Conservation (phyloP, 768 basidiomycete genomes). For the Amanita pseudoporphyria region DNA sequence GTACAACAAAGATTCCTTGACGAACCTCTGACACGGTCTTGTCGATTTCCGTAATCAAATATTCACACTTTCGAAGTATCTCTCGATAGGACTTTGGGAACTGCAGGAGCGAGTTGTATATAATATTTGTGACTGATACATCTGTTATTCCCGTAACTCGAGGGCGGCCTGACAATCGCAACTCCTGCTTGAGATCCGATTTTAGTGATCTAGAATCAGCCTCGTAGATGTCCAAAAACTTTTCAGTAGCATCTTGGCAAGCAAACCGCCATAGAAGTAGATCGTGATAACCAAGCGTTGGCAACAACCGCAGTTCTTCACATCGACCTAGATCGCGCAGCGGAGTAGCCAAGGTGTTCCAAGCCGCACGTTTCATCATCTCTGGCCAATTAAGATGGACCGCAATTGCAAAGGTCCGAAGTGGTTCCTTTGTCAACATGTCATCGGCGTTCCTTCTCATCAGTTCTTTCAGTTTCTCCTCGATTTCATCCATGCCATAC, state of each 20-base stretch:
- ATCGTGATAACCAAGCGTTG: constrained; percentile 12
- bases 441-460: constrained; percentile 7
- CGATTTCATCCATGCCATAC: constrained; percentile 1
- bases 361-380: not conserved
- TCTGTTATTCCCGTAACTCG: too few relatives aligned
- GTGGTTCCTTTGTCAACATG: not conserved
- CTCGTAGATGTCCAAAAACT: too few relatives aligned
- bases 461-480: not conserved
- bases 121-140: too few relatives aligned
- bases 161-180: too few relatives aligned
- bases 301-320: not conserved
- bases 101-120: too few relatives aligned
- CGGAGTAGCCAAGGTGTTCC: not conserved
- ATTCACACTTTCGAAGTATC: too few relatives aligned
- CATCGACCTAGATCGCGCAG: not conserved
- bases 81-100: too few relatives aligned
- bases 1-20: too few relatives aligned
- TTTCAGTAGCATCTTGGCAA: not conserved
- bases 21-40: too few relatives aligned
- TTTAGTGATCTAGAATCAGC: too few relatives aligned
- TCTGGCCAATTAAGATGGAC: not conserved
- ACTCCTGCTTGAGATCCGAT: too few relatives aligned
- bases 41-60: too few relatives aligned
- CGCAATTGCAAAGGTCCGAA: constrained; percentile 1
- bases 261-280: constrained; percentile 21